These are phyloP conservation scores for Setaria italica DNA, from an alignment of 202 grass and related monocot species.

Conservation along the genomic window DNA sequence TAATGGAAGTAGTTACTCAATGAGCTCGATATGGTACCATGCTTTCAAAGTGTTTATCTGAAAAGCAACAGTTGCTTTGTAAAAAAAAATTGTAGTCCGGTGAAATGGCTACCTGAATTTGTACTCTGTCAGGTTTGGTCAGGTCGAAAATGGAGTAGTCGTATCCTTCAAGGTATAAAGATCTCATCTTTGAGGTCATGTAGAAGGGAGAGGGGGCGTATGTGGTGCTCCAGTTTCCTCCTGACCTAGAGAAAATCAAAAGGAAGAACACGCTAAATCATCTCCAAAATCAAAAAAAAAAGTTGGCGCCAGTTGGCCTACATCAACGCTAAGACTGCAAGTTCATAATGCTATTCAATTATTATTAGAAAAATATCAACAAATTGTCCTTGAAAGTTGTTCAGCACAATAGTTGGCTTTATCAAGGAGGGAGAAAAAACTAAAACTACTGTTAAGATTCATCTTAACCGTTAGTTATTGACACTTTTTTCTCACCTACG, in stretches of 20 bases:
- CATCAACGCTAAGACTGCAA: background rate
- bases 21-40: background rate
- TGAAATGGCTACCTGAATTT: slow-evolving; percentile 77
- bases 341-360: background rate
- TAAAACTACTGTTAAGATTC: too few relatives aligned
- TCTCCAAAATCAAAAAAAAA: background rate
- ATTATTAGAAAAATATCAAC: background rate
- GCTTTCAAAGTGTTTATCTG: background rate
- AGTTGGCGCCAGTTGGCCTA: background rate
- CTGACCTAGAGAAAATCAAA: slow-evolving; percentile 63
- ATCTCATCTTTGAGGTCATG: slow-evolving; percentile 98
- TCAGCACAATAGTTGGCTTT: background rate
- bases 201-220: slow-evolving; percentile 96
- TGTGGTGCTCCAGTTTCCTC: slow-evolving; percentile 91
- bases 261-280: background rate
- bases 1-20: background rate
- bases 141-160: slow-evolving; percentile 94
- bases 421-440: background rate
- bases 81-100: background rate
- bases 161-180: slow-evolving; percentile 86
- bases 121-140: slow-evolving; percentile 79
- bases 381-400: background rate
- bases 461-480: too few relatives aligned
- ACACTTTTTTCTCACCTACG: too few relatives aligned
- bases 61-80: background rate